Evolutionary conservation across 768 basidiomycete species (phyloP).

Genomic region (Phaffia tasmanica): DNA sequence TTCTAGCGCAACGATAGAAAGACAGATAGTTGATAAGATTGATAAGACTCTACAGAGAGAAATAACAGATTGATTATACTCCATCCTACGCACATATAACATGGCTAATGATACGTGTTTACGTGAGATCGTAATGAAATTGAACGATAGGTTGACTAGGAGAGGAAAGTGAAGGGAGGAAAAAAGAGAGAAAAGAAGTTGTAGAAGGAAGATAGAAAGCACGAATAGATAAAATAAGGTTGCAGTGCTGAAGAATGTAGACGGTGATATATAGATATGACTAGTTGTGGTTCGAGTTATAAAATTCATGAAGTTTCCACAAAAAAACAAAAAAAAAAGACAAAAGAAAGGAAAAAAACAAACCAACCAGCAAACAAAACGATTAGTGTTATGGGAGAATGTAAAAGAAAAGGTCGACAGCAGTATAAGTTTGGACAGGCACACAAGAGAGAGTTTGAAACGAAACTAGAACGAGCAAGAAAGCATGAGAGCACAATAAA

Average conservation of each 20-base stretch:
- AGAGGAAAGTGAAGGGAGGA: background rate
- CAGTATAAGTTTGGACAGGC: no score
- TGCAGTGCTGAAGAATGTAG: background rate
- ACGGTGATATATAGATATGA: background rate
- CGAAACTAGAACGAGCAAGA: conserved; percentile 53
- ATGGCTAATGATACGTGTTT: background rate
- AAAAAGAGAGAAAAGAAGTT: background rate
- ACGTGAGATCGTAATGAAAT: background rate
- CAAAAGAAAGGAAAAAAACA: background rate
- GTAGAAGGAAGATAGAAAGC: background rate
- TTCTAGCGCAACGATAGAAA: no score
- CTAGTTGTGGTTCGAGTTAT: background rate
- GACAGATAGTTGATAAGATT: no score
- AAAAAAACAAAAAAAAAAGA: background rate
- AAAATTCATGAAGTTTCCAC: background rate
- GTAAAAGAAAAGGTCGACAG: background rate
- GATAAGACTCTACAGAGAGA: no score
- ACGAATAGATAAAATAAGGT: background rate
- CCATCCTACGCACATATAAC: background rate
- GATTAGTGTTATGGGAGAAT: background rate
- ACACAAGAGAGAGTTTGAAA: conserved; percentile 37
- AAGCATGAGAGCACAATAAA: background rate
- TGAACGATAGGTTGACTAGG: background rate
- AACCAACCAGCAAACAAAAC: background rate
- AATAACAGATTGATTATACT: no score